Evolutionary conservation across 768 basidiomycete species (phyloP), one percentile per base, ranked within the genome.

Genomic region (Calocera cornea): DNA sequence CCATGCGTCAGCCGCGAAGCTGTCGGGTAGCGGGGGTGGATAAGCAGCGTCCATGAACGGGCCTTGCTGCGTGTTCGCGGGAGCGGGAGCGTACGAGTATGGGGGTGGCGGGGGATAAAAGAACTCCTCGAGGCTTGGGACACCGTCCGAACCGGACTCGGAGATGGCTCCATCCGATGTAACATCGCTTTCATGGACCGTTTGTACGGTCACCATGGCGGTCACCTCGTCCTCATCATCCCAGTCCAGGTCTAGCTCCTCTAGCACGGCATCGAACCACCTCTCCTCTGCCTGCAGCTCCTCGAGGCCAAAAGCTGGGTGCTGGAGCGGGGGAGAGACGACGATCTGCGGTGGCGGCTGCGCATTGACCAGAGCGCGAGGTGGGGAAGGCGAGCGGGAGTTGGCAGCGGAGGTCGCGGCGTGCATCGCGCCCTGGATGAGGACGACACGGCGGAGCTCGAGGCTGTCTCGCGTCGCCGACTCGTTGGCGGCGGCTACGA

Each of bases 391-490:
- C 24, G 54, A 16, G 54, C 54, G 54, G 5, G 24, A 33, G 27
- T n/a, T n/a, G n/a, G 54, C 22, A 33, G 54, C 54, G 5, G 54
- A 11, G 16, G 54, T 29, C 54, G 54, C 54, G 54, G 54, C 54
- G 27, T 60, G 54, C 54, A 60, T 60, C 11, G 54, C 54, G 54
- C 54, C 54, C 54, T 60, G 54, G 54, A 60, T 60, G 27, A 60
- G 54, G 31, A 60, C 31, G 31, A 60, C 54, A 3, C 31, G 11
- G 54, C 54, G 54, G 27, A 60, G 31, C 27, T 60, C 54, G 27
- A 60, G 14, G 54, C 54, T 60, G 31, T 60, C 54, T 11, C 54
- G 54, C 10, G 54, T 60, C 2, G 54, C 2, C 3, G 14, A 11
- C 54, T 60, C 54, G 27, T 29, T 60, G 5, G 54, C 54, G 14